Evolutionary conservation across 2,329 filamentous ascomycete genomes (phyloP).

Genomic region (Coniella lustricola): DNA sequence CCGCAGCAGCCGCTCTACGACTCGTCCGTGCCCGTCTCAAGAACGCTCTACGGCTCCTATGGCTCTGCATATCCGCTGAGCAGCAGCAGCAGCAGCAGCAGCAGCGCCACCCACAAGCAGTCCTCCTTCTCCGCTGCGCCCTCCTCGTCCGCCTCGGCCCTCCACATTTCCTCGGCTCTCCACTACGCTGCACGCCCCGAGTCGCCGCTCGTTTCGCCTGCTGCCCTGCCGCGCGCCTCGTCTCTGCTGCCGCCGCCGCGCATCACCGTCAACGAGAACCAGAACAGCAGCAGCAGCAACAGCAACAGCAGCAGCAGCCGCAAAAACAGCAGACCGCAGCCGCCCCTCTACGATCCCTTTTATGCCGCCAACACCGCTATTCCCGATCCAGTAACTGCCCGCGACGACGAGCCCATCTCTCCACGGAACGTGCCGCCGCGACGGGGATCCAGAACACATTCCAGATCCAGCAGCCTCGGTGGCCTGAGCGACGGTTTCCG

Average conservation of each 20-base stretch:
- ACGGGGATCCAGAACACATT: slow-evolving; percentile 22
- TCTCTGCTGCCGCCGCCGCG: slow-evolving; percentile 36
- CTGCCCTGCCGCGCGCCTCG: slow-evolving; percentile 34
- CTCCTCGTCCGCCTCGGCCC: too few species aligned
- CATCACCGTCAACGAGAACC: slow-evolving; percentile 20
- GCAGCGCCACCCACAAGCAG: too few species aligned
- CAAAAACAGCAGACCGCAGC: too few species aligned
- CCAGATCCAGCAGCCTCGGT: slow-evolving; percentile 30
- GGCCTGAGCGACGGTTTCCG: slow-evolving; percentile 37
- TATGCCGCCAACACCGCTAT: slow-evolving; percentile 21
- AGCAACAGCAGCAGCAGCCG: too few species aligned
- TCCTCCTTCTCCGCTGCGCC: too few species aligned
- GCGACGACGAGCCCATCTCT: slow-evolving; percentile 17
- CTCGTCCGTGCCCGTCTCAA: slow-evolving; percentile 7
- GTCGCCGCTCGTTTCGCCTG: slow-evolving; percentile 22
- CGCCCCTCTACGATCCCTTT: slow-evolving; percentile 21
- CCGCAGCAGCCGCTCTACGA: background rate
- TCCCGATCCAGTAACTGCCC: slow-evolving; percentile 15
- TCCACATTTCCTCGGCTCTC: slow-evolving; percentile 16
- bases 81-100: slow-evolving; percentile 8
- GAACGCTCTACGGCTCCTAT: slow-evolving; percentile 13
- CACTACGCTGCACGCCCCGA: slow-evolving; percentile 18
- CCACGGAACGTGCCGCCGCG: slow-evolving; percentile 15
- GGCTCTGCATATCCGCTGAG: slow-evolving; percentile 6
- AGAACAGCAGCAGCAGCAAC: too few species aligned